These are phyloP conservation scores for Phaseolus lunatus DNA, from an alignment of 306 rosid genomes.

Conservation along the genomic window DNA sequence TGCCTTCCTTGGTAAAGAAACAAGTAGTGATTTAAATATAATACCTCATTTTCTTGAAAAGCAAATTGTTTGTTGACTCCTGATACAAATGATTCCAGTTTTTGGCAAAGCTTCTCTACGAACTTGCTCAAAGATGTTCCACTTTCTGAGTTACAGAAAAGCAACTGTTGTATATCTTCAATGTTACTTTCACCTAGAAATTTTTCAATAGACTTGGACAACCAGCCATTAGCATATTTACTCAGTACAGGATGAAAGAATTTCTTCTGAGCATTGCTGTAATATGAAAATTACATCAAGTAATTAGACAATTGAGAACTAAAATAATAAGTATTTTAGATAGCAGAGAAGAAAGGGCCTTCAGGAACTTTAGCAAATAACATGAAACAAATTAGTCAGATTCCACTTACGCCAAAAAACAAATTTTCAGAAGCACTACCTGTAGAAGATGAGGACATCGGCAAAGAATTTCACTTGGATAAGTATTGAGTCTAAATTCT, in stretches of 20 bases:
- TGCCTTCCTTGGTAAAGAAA: slow-evolving; percentile 19
- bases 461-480: slow-evolving; percentile 74
- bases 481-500: slow-evolving; percentile 67
- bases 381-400: slow-evolving; percentile 26
- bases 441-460: slow-evolving; percentile 75
- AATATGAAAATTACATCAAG: slow-evolving; percentile 45
- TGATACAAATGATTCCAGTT: slow-evolving; percentile 63
- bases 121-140: slow-evolving; percentile 56
- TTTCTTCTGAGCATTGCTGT: slow-evolving; percentile 80
- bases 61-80: slow-evolving; percentile 70
- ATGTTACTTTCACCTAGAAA: slow-evolving; percentile 56
- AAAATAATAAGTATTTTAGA: slow-evolving; percentile 30
- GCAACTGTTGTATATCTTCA: slow-evolving; percentile 70
- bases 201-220: slow-evolving; percentile 53
- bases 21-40: slow-evolving; percentile 21
- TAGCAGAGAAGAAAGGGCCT: slow-evolving; percentile 31
- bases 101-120: slow-evolving; percentile 68
- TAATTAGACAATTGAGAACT: slow-evolving; percentile 36
- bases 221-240: slow-evolving; percentile 50
- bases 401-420: slow-evolving; percentile 10
- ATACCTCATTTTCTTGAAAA: slow-evolving; percentile 83
- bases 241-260: slow-evolving; percentile 65
- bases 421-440: slow-evolving; percentile 55
- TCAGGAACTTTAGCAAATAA: slow-evolving; percentile 30
- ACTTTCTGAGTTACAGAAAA: slow-evolving; percentile 54